phyloP scores from a whole-genome alignment of 805 yeast genomes.

The Kregervanrija delftensis region DNA sequence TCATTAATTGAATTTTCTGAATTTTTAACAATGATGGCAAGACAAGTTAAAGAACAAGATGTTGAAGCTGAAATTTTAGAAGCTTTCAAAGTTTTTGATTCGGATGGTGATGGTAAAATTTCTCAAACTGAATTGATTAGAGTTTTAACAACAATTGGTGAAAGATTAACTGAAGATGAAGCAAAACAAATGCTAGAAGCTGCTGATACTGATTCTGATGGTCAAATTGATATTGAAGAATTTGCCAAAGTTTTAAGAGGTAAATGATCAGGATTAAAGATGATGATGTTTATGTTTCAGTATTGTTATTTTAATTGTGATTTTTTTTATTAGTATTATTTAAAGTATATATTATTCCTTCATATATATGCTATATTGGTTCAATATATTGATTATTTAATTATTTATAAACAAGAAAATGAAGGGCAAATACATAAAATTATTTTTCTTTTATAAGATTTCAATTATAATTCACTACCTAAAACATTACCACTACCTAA shows the following conservation, averaged over 20 bases:
- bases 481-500: constrained; percentile 23
- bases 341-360: too few relatives aligned
- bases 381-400: too few relatives aligned
- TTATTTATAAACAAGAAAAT: too few relatives aligned
- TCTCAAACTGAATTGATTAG: constrained; percentile 95
- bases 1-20: constrained; percentile 81
- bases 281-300: too few relatives aligned
- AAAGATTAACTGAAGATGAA: constrained; percentile 91
- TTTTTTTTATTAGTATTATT: too few relatives aligned
- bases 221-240: constrained; percentile 95
- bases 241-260: constrained; percentile 84
- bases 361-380: too few relatives aligned
- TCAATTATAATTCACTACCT: constrained; percentile 8
- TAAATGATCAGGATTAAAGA: constrained; percentile 34
- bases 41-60: constrained; percentile 94
- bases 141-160: constrained; percentile 96
- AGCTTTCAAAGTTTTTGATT: constrained; percentile 96
- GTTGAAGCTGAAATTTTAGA: constrained; percentile 95
- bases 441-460: too few relatives aligned
- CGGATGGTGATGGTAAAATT: constrained; percentile 94
- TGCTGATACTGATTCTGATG: constrained; percentile 92
- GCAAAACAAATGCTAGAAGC: constrained; percentile 96
- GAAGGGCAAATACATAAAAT: too few relatives aligned
- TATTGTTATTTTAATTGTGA: too few relatives aligned
- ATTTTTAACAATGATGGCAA: constrained; percentile 79